Conservation (phyloP, 2,329 filamentous ascomycete species). For the Apiospora phragmitis region DNA sequence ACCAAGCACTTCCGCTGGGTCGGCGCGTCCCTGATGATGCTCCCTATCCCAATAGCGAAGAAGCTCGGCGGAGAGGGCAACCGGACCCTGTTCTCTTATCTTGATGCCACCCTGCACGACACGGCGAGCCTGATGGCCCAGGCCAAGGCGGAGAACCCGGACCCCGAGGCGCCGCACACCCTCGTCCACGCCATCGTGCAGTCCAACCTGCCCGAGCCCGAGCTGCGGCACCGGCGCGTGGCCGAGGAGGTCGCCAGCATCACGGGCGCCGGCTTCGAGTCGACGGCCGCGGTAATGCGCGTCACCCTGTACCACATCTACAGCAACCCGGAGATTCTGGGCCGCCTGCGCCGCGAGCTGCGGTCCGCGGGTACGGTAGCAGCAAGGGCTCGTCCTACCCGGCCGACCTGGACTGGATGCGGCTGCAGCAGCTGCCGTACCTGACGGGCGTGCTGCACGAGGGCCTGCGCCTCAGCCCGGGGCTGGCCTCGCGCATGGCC, state of each 20-base stretch:
- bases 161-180: background rate
- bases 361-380: background rate
- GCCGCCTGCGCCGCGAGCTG: background rate
- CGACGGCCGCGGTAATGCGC: background rate
- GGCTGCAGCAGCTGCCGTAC: constrained; percentile 6
- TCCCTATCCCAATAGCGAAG: background rate
- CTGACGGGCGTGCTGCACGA: constrained; percentile 10
- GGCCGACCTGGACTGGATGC: background rate
- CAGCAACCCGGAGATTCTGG: background rate
- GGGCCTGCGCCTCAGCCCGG: background rate
- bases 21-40: background rate
- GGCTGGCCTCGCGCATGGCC: background rate
- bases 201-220: background rate
- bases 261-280: background rate
- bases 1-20: background rate
- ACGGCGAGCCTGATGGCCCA: too few species aligned
- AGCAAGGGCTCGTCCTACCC: background rate
- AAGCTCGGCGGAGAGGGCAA: too few species aligned
- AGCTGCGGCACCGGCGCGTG: background rate
- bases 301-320: background rate
- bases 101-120: too few species aligned
- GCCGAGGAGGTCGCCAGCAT: background rate
- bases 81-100: too few species aligned
- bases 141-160: too few species aligned
- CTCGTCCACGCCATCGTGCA: background rate